A percentile compares a stretch with the other conserved stretches of the same genome.
Conservation (phyloP, 768 basidiomycete species). For the Calocybe indica region DNA sequence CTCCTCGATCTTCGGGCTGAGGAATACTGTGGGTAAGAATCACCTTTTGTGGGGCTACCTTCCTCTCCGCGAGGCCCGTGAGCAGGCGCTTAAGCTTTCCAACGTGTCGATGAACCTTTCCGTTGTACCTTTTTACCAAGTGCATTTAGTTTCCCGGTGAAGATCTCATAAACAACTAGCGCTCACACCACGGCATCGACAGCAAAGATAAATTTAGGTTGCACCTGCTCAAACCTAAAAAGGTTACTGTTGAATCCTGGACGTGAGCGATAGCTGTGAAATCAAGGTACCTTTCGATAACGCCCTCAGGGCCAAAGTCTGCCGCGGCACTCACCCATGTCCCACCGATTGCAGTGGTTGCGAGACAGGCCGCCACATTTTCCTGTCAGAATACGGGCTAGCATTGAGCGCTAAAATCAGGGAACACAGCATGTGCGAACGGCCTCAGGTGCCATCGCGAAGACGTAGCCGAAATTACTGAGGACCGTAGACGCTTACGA, state of each 20-base stretch:
- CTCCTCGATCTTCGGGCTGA: slow-evolving; percentile 21
- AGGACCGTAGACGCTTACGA: slow-evolving; percentile 38
- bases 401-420: neutral
- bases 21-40: slow-evolving; percentile 50
- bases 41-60: slow-evolving; percentile 36
- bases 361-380: slow-evolving; percentile 62
- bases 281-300: slow-evolving; percentile 52
- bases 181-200: slow-evolving; percentile 68
- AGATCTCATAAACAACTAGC: slow-evolving; percentile 4
- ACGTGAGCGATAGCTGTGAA: no score
- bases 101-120: slow-evolving; percentile 60
- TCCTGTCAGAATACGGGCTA: slow-evolving; percentile 34
- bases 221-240: slow-evolving; percentile 69
- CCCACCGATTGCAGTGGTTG: slow-evolving; percentile 65
- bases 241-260: no score
- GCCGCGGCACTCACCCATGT: slow-evolving; percentile 82
- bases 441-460: neutral
- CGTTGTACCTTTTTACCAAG: slow-evolving; percentile 50
- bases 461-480: neutral
- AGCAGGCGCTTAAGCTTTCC: slow-evolving; percentile 58
- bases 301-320: slow-evolving; percentile 77
- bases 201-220: slow-evolving; percentile 65
- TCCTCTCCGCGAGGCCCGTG: slow-evolving; percentile 36
- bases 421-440: no score
- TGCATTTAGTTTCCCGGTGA: slow-evolving; percentile 7